Percentiles rank a stretch among this genome's conserved stretches.
These are phyloP conservation scores for Phialophora verrucosa DNA, from an alignment of 2,329 filamentous ascomycete species.

Conservation along the genomic window DNA sequence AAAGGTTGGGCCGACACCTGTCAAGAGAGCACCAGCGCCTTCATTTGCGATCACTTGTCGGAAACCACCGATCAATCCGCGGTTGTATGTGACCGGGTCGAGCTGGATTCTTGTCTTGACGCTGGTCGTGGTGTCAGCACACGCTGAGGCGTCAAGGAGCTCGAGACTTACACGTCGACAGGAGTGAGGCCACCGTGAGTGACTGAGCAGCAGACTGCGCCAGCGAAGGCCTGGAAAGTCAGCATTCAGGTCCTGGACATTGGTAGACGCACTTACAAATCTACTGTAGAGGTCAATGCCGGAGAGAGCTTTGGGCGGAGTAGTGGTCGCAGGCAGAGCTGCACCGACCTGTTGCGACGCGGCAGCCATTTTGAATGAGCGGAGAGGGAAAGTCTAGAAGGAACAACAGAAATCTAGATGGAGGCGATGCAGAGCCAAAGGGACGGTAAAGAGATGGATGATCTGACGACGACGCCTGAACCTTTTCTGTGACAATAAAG, in stretches of 20 bases:
- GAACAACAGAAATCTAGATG: conserved; percentile 15
- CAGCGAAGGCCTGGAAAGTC: conserved; percentile 72
- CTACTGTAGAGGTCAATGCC: conserved; percentile 78
- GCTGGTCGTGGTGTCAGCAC: conserved; percentile 56
- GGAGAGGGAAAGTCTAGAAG: conserved; percentile 31
- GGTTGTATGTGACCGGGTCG: conserved; percentile 87
- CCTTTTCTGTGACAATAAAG: conserved; percentile 1
- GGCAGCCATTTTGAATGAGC: conserved; percentile 48
- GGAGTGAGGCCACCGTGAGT: conserved; percentile 97
- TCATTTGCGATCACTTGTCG: conserved; percentile 81
- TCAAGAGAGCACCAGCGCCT: conserved; percentile 84
- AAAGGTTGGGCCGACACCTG: conserved; percentile 82
- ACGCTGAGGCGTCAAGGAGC: conserved; percentile 38
- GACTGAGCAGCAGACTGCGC: conserved; percentile 96
- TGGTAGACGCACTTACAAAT: conserved; percentile 35
- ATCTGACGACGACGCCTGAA: conserved; percentile 1
- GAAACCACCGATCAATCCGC: conserved; percentile 84
- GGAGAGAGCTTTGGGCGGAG: conserved; percentile 60
- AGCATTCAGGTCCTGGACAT: not conserved
- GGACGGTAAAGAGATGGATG: not conserved
- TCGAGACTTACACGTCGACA: conserved; percentile 91
- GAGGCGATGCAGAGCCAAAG: conserved; percentile 5
- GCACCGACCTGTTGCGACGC: conserved; percentile 60
- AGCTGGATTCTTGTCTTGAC: conserved; percentile 97
- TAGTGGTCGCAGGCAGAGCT: conserved; percentile 54